Percentiles rank a stretch among this genome's conserved stretches.
These are phyloP conservation scores for Sclerospora graminicola DNA, from an alignment of 352 stramenopile genomes.

Conservation along the genomic window DNA sequence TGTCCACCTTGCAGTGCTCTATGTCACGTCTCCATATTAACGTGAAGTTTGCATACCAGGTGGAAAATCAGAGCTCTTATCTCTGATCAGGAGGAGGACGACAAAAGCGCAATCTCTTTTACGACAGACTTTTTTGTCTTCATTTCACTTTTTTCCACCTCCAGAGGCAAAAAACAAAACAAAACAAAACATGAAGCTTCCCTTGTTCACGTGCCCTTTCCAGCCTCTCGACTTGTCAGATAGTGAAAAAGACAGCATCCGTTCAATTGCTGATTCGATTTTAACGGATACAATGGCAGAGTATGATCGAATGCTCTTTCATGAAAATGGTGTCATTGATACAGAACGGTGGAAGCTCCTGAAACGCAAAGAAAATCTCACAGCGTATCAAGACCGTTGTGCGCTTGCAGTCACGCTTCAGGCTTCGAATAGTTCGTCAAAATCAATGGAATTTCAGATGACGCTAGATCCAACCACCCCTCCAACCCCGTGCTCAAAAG, in stretches of 20 bases:
- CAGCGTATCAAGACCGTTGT: constrained; percentile 34
- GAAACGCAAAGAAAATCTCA: constrained; percentile 36
- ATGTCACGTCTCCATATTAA: too few species aligned
- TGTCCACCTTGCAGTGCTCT: too few species aligned
- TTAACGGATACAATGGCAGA: constrained; percentile 26
- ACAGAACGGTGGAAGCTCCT: constrained; percentile 35
- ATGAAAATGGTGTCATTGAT: constrained; percentile 27
- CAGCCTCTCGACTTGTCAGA: constrained; percentile 16
- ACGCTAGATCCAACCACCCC: constrained; percentile 12
- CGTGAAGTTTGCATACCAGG: too few species aligned
- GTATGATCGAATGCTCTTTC: constrained; percentile 28
- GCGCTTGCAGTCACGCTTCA: constrained; percentile 22
- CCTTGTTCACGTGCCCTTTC: constrained; percentile 26
- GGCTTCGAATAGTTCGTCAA: constrained; percentile 13
- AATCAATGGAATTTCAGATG: constrained; percentile 2
- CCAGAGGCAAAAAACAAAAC: background rate
- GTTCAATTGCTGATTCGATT: constrained; percentile 13
- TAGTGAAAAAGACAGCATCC: constrained; percentile 14
- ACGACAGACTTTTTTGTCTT: too few species aligned
- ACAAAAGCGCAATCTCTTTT: too few species aligned
- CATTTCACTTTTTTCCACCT: constrained; percentile 16
- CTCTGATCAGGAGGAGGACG: too few species aligned
- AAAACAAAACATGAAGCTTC: constrained; percentile 21
- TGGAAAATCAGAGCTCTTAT: too few species aligned
- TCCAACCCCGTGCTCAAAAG: constrained; percentile 1